Percentiles rank a stretch among this genome's conserved stretches.
phyloP scores from a whole-genome alignment of 2,329 filamentous ascomycete species.

The Fusarium palustre region DNA sequence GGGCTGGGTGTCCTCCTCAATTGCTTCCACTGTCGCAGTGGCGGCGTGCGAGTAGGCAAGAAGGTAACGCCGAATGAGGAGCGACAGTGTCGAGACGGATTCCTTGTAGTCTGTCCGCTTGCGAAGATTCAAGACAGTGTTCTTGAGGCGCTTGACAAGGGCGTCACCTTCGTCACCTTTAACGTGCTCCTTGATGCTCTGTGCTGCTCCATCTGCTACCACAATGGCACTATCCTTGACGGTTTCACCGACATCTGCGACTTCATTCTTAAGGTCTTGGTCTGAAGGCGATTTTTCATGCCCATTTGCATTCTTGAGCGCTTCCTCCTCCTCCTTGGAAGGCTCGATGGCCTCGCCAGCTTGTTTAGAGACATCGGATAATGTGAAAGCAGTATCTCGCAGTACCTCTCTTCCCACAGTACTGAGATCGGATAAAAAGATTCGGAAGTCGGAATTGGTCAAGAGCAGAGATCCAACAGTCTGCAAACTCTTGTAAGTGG shows the following conservation, averaged over 20 bases:
- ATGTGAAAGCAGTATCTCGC: slow-evolving; percentile 82
- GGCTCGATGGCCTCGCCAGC: slow-evolving; percentile 80
- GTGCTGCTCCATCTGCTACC: slow-evolving; percentile 68
- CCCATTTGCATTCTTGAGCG: slow-evolving; percentile 56
- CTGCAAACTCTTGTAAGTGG: slow-evolving; percentile 79
- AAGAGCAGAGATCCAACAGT: slow-evolving; percentile 87
- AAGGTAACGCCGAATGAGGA: slow-evolving; percentile 82
- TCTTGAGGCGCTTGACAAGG: slow-evolving; percentile 79
- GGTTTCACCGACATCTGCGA: slow-evolving; percentile 65
- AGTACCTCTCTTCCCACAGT: slow-evolving; percentile 86
- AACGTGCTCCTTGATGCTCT: slow-evolving; percentile 80
- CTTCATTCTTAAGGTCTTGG: slow-evolving; percentile 72
- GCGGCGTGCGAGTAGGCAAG: slow-evolving; percentile 79
- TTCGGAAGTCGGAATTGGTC: slow-evolving; percentile 89
- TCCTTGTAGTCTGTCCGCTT: slow-evolving; percentile 85
- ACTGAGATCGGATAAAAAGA: slow-evolving; percentile 84
- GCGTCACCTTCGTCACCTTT: slow-evolving; percentile 78
- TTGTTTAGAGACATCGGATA: slow-evolving; percentile 80
- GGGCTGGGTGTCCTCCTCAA: slow-evolving; percentile 76
- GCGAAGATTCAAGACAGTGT: slow-evolving; percentile 78
- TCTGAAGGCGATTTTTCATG: slow-evolving; percentile 58
- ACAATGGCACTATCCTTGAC: slow-evolving; percentile 66
- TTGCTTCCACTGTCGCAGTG: slow-evolving; percentile 72
- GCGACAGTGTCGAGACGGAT: slow-evolving; percentile 82
- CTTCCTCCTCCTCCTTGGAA: slow-evolving; percentile 68